Base-by-base conservation (phyloP, 2,329 filamentous ascomycete species). In the Cordyceps tenuipes region DNA sequence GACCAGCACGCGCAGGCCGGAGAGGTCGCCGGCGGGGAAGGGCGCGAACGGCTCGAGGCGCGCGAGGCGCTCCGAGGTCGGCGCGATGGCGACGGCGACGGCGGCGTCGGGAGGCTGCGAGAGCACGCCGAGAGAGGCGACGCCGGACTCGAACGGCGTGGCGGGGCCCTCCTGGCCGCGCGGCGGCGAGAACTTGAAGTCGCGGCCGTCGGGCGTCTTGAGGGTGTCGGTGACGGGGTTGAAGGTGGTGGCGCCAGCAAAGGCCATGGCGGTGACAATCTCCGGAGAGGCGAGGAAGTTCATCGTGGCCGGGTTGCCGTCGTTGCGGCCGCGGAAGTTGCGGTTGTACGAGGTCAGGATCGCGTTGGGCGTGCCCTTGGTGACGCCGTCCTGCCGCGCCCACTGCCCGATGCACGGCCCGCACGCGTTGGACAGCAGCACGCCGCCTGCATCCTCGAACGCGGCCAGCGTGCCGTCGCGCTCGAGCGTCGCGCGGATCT, bases 331-430 rank as follows among this genome's bases (percentile, higher is more conserved):
- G 55, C 90, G 90, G 80, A 99, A 99, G 77, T 99, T 99, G 63
- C 94, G 90, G 82, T 99, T 99, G 79, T 97, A 99, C 0, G 92
- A 97, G 10, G 91, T 93, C 69, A 99, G 84, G 68, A 99, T 97
- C 63, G 94, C 94, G 71, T 99, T 99, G 58, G 84, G 79, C 61
- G 92, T 90, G 63, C 91, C 92, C 77, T 96, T 96, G 62, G 77
- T 73, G 19, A 95, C 83, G 23, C 86, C 89, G 70, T 97, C 94
- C 19, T 90, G 93, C 61, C 94, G 87, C 71, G 89, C 90, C 94
- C 94, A 99, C 76, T 96, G 91, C 1, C 93, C 92, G 66, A 96
- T 95, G 71, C 92, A 96, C 36, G 91, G 90, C 3, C 89, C 94
- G 69, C 94, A 99, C 43, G 94, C 94, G 73, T 97, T 99, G 55